Evolutionary conservation across 495 filamentous ascomycete species (phyloP).

Genomic region (Annulohypoxylon bovei): DNA sequence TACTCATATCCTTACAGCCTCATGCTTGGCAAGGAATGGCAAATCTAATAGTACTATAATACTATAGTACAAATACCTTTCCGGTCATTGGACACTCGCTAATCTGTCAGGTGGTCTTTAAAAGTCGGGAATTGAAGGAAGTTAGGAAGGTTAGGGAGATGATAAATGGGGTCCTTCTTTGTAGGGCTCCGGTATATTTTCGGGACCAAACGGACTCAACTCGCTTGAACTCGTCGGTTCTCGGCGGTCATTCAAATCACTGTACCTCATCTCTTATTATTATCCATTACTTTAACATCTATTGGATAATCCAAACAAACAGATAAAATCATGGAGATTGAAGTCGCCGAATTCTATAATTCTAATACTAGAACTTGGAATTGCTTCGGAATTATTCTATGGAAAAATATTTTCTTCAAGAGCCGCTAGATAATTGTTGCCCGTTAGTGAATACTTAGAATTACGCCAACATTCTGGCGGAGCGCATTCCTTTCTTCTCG

Average conservation of each 20-base stretch:
- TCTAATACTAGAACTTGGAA: conserved; percentile 19
- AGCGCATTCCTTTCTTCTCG: not conserved
- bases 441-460: conserved; percentile 16
- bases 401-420: not conserved
- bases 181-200: conserved; percentile 42
- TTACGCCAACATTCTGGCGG: not conserved
- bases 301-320: conserved; percentile 13
- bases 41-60: not conserved
- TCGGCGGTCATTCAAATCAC: conserved; percentile 24
- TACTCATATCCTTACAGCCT: conserved; percentile 42
- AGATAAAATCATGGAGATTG: conserved; percentile 20
- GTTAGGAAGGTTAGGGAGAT: conserved; percentile 11
- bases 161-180: conserved; percentile 17
- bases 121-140: conserved; percentile 46
- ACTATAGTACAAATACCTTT: not conserved
- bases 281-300: conserved; percentile 10
- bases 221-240: not conserved
- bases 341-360: conserved; percentile 19
- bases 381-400: conserved; percentile 11
- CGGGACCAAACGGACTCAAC: conserved; percentile 16
- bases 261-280: conserved; percentile 26
- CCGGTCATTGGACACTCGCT: conserved; percentile 14
- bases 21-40: conserved; percentile 30
- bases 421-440: not conserved
- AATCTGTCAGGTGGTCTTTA: conserved; percentile 37